Evolutionary conservation across 257 asterid genomes (phyloP), one percentile per base, ranked within the genome.

Genomic region (Lavandula angustifolia): DNA sequence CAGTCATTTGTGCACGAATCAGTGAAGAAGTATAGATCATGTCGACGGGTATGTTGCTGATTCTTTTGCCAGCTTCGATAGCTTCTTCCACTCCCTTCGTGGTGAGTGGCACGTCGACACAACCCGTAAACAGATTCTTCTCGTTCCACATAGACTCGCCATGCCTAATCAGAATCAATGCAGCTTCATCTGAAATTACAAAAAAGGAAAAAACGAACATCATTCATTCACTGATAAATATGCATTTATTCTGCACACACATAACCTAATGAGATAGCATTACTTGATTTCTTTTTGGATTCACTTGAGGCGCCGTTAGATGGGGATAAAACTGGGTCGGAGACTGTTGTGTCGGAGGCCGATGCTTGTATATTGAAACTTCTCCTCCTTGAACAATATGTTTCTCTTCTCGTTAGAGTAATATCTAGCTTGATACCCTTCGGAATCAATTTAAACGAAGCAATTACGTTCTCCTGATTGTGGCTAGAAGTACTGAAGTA

Each of bases 131-230:
- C 64, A 94, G 78, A 80, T 94, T 94, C 78, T 90, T 94, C 78
- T 94, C 99, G n/a, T 94, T 94, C 97, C 99, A 94, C 96, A 94
- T 86, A 38, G 99, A 90, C 76, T 94, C 97, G 1, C 99, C 99
- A 31, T 94, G 99, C 84, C 99, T 79, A 42, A 94, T 87, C 64
- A 94, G 81, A 81, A 90, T 81, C 78, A 94, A 63, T 44, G 99
- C 92, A 76, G 96, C 91, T 84, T 94, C 99, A 69, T 73, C 97
- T 94, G 83, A 7, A 17, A 44, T 37, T 18, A 55, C 37, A 13
- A 46, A 27, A 5, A 17, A 35, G 16, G 57, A 52, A 69, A 6
- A 11, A 68, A 63, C n/a, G 9, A 22, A 11, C 18, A 5, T 47
- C 14, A 46, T 32, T 34, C 13, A 42, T 13, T 51, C 5, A 53